Conservation (phyloP, 2,329 filamentous ascomycete genomes). For the Leptographium galeiforme region DNA sequence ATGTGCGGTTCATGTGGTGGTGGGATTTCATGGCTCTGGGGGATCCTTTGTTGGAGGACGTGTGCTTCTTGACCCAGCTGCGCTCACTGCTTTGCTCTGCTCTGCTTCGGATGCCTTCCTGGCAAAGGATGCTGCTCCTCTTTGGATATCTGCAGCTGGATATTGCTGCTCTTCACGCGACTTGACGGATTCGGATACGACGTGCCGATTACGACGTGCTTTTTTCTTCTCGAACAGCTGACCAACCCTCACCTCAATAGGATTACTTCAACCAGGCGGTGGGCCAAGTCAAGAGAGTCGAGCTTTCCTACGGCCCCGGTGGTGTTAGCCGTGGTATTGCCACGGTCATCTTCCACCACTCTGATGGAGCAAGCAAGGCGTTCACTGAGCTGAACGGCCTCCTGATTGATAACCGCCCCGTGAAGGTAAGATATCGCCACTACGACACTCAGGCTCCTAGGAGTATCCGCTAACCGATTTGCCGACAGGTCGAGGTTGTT, state of each 20-base stretch:
- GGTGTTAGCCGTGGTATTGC: slow-evolving; percentile 86
- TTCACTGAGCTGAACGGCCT: slow-evolving; percentile 76
- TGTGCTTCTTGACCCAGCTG: slow-evolving; percentile 1
- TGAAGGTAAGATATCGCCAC: slow-evolving; percentile 52
- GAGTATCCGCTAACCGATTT: neutral
- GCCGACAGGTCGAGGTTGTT: slow-evolving; percentile 69
- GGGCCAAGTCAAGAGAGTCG: slow-evolving; percentile 80
- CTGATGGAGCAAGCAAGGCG: slow-evolving; percentile 73
- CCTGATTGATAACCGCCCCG: slow-evolving; percentile 75
- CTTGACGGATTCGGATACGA: slow-evolving; percentile 10
- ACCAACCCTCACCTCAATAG: slow-evolving; percentile 56
- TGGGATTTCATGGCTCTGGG: neutral
- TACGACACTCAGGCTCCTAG: too few species aligned
- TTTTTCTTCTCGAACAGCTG: slow-evolving; percentile 45
- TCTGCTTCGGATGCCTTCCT: slow-evolving; percentile 7
- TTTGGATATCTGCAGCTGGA: neutral
- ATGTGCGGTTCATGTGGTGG: neutral
- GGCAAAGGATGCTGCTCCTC: neutral
- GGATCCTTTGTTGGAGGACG: neutral
- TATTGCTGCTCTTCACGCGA: neutral
- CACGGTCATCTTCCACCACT: slow-evolving; percentile 72
- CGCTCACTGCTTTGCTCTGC: slow-evolving; percentile 25
- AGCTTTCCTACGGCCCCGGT: slow-evolving; percentile 84
- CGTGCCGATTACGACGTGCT: slow-evolving; percentile 20
- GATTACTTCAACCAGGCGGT: slow-evolving; percentile 89